These are phyloP conservation scores for Diaporthe nobilis DNA, from an alignment of 2,329 filamentous ascomycete genomes.

Conservation along the genomic window DNA sequence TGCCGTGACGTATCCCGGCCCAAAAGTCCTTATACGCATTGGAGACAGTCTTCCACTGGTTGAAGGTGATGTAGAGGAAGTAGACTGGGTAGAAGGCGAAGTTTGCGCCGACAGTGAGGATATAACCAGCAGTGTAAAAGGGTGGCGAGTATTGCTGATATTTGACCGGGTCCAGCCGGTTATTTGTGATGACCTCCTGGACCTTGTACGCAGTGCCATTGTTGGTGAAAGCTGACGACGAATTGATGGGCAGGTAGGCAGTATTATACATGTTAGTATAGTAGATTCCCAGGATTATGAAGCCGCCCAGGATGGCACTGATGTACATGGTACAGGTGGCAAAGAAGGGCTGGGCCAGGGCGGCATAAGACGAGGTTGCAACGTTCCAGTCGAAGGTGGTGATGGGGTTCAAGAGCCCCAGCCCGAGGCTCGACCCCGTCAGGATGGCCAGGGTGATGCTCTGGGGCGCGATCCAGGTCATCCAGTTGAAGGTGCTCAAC, in stretches of 20 bases:
- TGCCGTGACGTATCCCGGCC: slow-evolving; percentile 54
- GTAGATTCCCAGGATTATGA: slow-evolving; percentile 58
- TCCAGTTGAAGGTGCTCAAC: slow-evolving; percentile 62
- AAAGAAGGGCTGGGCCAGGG: slow-evolving; percentile 58
- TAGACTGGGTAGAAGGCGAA: slow-evolving; percentile 61
- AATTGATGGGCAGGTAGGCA: slow-evolving; percentile 64
- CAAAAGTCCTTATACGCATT: slow-evolving; percentile 57
- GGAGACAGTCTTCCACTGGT: slow-evolving; percentile 56
- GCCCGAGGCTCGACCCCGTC: slow-evolving; percentile 56
- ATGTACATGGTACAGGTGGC: slow-evolving; percentile 54
- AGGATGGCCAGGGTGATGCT: slow-evolving; percentile 60
- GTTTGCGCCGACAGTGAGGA: slow-evolving; percentile 58
- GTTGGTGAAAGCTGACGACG: slow-evolving; percentile 61
- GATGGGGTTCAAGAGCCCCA: slow-evolving; percentile 63
- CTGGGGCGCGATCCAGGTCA: slow-evolving; percentile 64
- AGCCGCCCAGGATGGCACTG: slow-evolving; percentile 52
- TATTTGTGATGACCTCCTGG: slow-evolving; percentile 54
- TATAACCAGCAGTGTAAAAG: slow-evolving; percentile 59
- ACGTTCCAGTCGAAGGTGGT: slow-evolving; percentile 67
- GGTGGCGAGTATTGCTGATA: slow-evolving; percentile 61
- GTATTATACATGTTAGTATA: slow-evolving; percentile 60
- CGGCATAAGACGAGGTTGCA: slow-evolving; percentile 55
- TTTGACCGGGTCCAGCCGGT: slow-evolving; percentile 53
- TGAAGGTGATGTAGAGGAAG: slow-evolving; percentile 59
- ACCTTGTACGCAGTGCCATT: slow-evolving; percentile 58